Percentiles rank a stretch among this genome's conserved stretches.
Conservation (phyloP, 306 rosid species). For the Cucurbita argyrosperma region DNA sequence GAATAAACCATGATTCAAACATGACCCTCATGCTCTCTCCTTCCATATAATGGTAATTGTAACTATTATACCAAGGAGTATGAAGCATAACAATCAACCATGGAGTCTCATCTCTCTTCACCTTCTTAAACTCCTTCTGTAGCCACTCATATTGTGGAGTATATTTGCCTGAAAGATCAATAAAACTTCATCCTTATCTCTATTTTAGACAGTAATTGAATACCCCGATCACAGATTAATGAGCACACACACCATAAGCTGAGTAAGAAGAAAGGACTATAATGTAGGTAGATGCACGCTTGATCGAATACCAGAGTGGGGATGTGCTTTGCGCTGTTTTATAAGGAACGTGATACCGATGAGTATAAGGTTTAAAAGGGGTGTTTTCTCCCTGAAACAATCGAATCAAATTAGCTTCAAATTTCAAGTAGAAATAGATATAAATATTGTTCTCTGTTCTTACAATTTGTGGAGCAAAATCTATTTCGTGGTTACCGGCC, state of each 20-base stretch:
- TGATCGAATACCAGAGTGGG: conserved; percentile 24
- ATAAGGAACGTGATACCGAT: conserved; percentile 26
- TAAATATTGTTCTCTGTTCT: background rate
- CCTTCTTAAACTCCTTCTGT: conserved; percentile 24
- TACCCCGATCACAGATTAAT: background rate
- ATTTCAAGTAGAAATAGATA: background rate
- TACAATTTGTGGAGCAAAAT: conserved; percentile 37
- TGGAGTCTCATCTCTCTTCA: conserved; percentile 33
- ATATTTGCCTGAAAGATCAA: conserved; percentile 19
- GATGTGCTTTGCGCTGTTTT: conserved; percentile 19
- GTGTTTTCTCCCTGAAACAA: conserved; percentile 7
- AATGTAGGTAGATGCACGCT: conserved; percentile 16
- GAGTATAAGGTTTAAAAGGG: conserved; percentile 12
- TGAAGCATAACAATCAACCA: conserved; percentile 40
- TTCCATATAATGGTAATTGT: conserved; percentile 29
- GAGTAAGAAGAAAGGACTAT: conserved; percentile 12
- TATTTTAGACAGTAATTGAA: background rate
- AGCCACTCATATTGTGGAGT: conserved; percentile 41
- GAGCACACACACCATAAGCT: conserved; percentile 1
- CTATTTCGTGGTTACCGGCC: conserved; percentile 39
- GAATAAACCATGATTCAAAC: conserved; percentile 19
- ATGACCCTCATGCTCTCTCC: conserved; percentile 23
- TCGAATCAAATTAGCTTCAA: background rate
- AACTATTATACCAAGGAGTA: conserved; percentile 24
- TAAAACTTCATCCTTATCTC: background rate